Conservation (phyloP, 352 stramenopile species). For the Phytophthora foliorum region DNA sequence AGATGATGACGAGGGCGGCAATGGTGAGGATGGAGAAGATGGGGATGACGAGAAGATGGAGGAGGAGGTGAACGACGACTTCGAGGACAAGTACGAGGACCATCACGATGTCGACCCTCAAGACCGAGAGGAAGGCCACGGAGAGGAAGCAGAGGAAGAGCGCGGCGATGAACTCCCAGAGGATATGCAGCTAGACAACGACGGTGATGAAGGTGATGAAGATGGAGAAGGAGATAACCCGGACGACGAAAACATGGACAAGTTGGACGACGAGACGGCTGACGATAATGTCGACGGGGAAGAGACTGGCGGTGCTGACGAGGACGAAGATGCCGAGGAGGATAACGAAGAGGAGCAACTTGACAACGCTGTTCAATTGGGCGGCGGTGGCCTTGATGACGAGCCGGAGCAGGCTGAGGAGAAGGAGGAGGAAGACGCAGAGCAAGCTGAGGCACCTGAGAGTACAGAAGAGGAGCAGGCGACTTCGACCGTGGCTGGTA, state of each 20-base stretch:
- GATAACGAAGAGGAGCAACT: constrained; percentile 77
- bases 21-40: constrained; percentile 49
- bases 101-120: constrained; percentile 72
- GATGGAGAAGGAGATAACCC: constrained; percentile 51
- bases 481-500: constrained; percentile 68
- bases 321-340: constrained; percentile 69
- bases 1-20: constrained; percentile 33
- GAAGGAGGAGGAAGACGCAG: constrained; percentile 66
- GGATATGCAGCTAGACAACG: constrained; percentile 87
- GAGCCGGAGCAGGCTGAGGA: constrained; percentile 76
- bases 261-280: constrained; percentile 50
- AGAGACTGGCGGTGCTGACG: constrained; percentile 45
- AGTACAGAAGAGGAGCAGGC: constrained; percentile 60
- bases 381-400: constrained; percentile 78
- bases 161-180: constrained; percentile 84
- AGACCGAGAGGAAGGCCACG: constrained; percentile 63
- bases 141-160: constrained; percentile 68
- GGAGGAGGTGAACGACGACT: constrained; percentile 93
- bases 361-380: constrained; percentile 76
- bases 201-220: constrained; percentile 50
- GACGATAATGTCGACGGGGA: constrained; percentile 47
- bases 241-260: constrained; percentile 65
- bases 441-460: constrained; percentile 62
- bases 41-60: constrained; percentile 69
- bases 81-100: constrained; percentile 89